These are phyloP conservation scores for Tylopilus subfusipes DNA, from an alignment of 768 basidiomycete genomes.

Conservation along the genomic window DNA sequence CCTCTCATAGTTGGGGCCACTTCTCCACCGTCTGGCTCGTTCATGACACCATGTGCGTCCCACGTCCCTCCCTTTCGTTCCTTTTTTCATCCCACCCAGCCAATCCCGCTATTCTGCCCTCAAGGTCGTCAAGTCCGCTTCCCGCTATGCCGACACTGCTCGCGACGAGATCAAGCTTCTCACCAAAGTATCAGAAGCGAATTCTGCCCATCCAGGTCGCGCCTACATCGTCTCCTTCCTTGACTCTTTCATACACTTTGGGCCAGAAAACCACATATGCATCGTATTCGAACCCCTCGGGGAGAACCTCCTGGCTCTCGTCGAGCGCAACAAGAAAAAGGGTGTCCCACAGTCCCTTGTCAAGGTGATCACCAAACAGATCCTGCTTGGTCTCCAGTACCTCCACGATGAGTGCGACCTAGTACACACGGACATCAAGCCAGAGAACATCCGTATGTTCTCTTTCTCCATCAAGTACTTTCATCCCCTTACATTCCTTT, in stretches of 20 bases:
- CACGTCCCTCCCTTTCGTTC: slow-evolving; percentile 2
- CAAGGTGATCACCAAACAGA: slow-evolving; percentile 81
- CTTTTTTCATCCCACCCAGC: slow-evolving; percentile 38
- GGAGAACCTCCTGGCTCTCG: slow-evolving; percentile 70
- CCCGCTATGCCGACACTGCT: slow-evolving; percentile 94
- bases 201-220: slow-evolving; percentile 75
- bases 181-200: slow-evolving; percentile 65
- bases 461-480: slow-evolving; percentile 23
- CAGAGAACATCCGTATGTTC: slow-evolving; percentile 88
- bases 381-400: slow-evolving; percentile 86
- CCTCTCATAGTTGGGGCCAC: slow-evolving; percentile 75
- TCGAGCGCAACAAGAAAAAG: slow-evolving; percentile 76
- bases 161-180: slow-evolving; percentile 94
- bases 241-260: slow-evolving; percentile 80
- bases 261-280: slow-evolving; percentile 80
- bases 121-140: slow-evolving; percentile 93
- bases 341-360: slow-evolving; percentile 81
- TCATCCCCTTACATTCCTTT: slow-evolving; percentile 9
- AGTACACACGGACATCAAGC: slow-evolving; percentile 92
- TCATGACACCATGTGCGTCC: slow-evolving; percentile 66
- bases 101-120: slow-evolving; percentile 78
- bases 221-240: slow-evolving; percentile 83
- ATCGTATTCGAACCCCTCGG: slow-evolving; percentile 89
- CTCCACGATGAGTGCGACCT: slow-evolving; percentile 90
- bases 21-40: slow-evolving; percentile 95